Base-by-base conservation (phyloP, 306 rosid species). In the Crataegus laevigata region DNA sequence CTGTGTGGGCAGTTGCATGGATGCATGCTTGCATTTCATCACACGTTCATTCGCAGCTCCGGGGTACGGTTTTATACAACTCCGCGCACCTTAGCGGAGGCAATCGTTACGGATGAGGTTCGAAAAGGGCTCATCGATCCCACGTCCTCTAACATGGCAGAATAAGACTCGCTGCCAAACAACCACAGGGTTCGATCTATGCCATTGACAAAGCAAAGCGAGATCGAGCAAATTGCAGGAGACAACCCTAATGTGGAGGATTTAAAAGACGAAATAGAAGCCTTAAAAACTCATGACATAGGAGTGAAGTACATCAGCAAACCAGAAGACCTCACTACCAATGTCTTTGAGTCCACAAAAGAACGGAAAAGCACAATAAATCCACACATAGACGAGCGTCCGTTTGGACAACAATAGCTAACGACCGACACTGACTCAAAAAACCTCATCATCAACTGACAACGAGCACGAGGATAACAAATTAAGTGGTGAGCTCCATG, bases 401-500 rank as follows among this genome's bases (percentile, higher is more conserved):
- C 36, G n/a, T 55, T 32, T 21, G 24, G 74, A 84, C 83, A 81
- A 73, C 30, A 77, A 74, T 55, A 68, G 75, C 78, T 58, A 75
- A 76, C 28, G 63, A 81, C 24, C 5, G 75, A 72, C 26, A 75
- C 28, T 17, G 11, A 75, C 69, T 51, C 71, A 79, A 60, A 76
- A 86, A 81, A 87, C 71, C 66, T 76, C 69, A 72, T 69, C 25
- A 54, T 34, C 75, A 71, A 22, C 34, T 32, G 18, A 57, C 32
- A 38, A 43, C 18, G 42, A 30, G 68, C 80, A 72, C 25, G 26
- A 38, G 66, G 58, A 68, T 30, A 47, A 8, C 29, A 18, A 61
- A 52, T 80, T 68, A 92, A 74, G 88, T 92, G 40, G 97, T 92
- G 74, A 92, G 96, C 85, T 92, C 97, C 97, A 90, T 92, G 74